Percentiles rank a stretch among this genome's conserved stretches.
Evolutionary conservation across 2,329 filamentous ascomycete species (phyloP).

Genomic region (Pseudovirgaria hyperparasitica): DNA sequence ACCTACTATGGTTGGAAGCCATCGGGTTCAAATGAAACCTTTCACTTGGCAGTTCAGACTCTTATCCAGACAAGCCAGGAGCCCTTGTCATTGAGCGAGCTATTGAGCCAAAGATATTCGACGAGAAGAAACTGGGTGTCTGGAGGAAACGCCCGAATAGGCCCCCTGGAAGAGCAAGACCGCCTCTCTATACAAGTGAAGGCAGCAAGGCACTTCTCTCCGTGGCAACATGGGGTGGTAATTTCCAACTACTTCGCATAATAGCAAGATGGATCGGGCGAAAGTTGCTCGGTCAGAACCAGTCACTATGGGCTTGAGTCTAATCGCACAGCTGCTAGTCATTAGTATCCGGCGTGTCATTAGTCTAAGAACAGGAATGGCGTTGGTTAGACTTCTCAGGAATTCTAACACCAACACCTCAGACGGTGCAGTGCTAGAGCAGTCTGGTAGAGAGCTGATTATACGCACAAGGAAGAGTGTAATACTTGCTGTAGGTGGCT

Average conservation of each 20-base stretch:
- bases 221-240: too few relatives aligned
- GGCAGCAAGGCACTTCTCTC: constrained; percentile 1
- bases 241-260: too few relatives aligned
- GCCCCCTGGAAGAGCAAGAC: too few relatives aligned
- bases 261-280: background rate
- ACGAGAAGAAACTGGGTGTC: constrained; percentile 13
- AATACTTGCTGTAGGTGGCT: constrained; percentile 24
- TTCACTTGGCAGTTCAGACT: constrained; percentile 13
- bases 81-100: constrained; percentile 12
- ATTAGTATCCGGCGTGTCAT: constrained; percentile 8
- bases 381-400: constrained; percentile 3
- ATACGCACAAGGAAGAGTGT: constrained; percentile 17
- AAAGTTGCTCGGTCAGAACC: background rate
- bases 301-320: constrained; percentile 1
- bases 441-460: constrained; percentile 10
- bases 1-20: constrained; percentile 18
- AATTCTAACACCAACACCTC: constrained; percentile 5
- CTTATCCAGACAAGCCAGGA: constrained; percentile 9
- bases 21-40: constrained; percentile 17
- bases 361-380: constrained; percentile 6
- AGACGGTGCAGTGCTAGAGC: constrained; percentile 11
- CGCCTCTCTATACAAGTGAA: constrained; percentile 3
- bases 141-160: constrained; percentile 12
- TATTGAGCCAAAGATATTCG: constrained; percentile 15
- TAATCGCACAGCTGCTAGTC: too few relatives aligned